Base-by-base conservation (phyloP, 2,329 filamentous ascomycete species). In the Aspergillus ustus region DNA sequence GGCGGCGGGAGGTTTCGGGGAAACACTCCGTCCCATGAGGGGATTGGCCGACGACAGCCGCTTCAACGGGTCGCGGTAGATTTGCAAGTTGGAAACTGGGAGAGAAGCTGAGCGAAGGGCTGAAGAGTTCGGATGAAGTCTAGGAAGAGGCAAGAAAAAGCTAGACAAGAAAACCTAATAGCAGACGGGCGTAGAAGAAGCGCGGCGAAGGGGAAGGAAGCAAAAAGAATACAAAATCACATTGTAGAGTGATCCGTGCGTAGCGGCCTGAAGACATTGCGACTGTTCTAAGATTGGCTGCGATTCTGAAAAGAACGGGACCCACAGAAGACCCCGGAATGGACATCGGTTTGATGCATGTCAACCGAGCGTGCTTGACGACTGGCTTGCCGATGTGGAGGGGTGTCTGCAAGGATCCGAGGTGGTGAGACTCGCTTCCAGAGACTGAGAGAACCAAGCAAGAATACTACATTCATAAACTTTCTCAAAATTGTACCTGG, bases 311-410 rank as follows among this genome's bases (percentile, higher is more conserved):
- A 5, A 46, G 34, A 49, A 48, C 7, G 44, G 37, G 60, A 54
- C 60, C 60, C 59, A 61, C 59, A 61, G 59, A 61, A 61, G 45
- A 50, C 50, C 59, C 54, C 59, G 29, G 54, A 58, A 61, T 58
- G 48, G 43, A 25, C 46, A 40, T 58, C 17, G 22, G 13, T 29
- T 31, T 15, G 31, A 45, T 45, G 49, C 52, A 59, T 44, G 50
- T 44, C 44, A 52, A 58, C 11, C 44, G 19, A 28, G 43, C 28
- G 43, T 25, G 37, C 44, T 54, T 48, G 46, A n/a, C 9, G 25
- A 50, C 25, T 51, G 9, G 19, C 31, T 28, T 29, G 45, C 7
- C 22, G 37, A 11, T 20, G 37, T 45, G n/a, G 52, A 50, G 29
- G 20, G 11, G 20, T 48, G 22, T 48, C 37, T 56, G 53, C 44